Evolutionary conservation across 108 stramenopile genomes (phyloP).

Genomic region (Conticribra guillardii): DNA sequence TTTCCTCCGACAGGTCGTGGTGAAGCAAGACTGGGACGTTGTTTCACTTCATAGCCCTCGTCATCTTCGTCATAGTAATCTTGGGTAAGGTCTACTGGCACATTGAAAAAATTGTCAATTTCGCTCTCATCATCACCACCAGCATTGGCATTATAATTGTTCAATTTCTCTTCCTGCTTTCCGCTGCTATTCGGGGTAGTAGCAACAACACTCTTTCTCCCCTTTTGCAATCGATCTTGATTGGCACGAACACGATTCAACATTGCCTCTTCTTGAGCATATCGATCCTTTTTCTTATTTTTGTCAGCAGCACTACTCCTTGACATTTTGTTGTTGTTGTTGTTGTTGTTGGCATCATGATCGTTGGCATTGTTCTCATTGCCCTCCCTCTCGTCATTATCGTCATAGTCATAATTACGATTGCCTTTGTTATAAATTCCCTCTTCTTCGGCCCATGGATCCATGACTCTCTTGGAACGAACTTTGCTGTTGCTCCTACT

Average conservation of each 20-base stretch:
- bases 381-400: neutral
- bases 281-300: no score
- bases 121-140: neutral
- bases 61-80: slow-evolving; percentile 66
- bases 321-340: no score
- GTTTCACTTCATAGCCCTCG: slow-evolving; percentile 55
- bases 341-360: no score
- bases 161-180: no score
- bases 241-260: slow-evolving; percentile 49
- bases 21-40: slow-evolving; percentile 53
- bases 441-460: slow-evolving; percentile 65
- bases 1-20: slow-evolving; percentile 65
- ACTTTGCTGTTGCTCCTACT: slow-evolving; percentile 1
- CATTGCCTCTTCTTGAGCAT: slow-evolving; percentile 41
- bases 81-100: slow-evolving; percentile 8
- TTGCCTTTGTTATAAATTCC: slow-evolving; percentile 1
- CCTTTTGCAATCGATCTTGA: slow-evolving; percentile 39
- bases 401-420: neutral
- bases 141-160: neutral
- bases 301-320: no score
- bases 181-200: no score
- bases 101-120: slow-evolving; percentile 11
- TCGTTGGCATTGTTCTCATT: neutral
- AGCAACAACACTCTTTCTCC: no score
- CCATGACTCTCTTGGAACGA: slow-evolving; percentile 41